phyloP scores from a whole-genome alignment of 2,329 filamentous ascomycete species.

The Allantophomopsis cytisporea region DNA sequence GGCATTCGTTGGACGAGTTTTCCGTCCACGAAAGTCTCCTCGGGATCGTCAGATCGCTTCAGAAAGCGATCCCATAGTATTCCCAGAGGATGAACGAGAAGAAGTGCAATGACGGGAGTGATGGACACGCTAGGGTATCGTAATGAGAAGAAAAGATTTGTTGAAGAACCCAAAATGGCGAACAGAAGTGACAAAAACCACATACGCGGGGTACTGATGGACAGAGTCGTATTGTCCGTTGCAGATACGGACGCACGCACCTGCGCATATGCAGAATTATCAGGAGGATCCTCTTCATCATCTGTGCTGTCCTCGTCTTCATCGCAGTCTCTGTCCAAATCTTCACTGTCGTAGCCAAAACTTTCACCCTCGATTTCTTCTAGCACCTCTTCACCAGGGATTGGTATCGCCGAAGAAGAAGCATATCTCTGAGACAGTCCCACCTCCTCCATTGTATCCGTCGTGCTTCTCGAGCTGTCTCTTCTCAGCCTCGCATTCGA shows the following conservation, averaged over 20 bases:
- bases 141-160: conserved; percentile 79
- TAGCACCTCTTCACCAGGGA: conserved; percentile 5
- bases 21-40: conserved; percentile 43
- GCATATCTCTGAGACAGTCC: conserved; percentile 10
- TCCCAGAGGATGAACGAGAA: conserved; percentile 75
- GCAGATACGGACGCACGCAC: conserved; percentile 70
- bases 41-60: conserved; percentile 42
- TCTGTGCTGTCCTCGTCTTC: conserved; percentile 17
- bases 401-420: conserved; percentile 8
- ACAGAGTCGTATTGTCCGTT: conserved; percentile 62
- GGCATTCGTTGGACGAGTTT: conserved; percentile 1
- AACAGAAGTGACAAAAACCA: conserved; percentile 72
- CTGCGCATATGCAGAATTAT: conserved; percentile 66
- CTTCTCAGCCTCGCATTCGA: neutral
- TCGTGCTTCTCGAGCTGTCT: conserved; percentile 3
- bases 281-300: conserved; percentile 33
- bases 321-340: conserved; percentile 22
- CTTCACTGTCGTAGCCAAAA: conserved; percentile 24
- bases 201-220: conserved; percentile 80
- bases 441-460: conserved; percentile 8
- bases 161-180: conserved; percentile 67
- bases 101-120: conserved; percentile 74
- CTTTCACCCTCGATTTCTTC: conserved; percentile 15
- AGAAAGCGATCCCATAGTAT: conserved; percentile 64
- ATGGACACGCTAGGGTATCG: conserved; percentile 85